phyloP scores from a whole-genome alignment of 2,329 filamentous ascomycete species.

The Botryosphaeria dothidea region DNA sequence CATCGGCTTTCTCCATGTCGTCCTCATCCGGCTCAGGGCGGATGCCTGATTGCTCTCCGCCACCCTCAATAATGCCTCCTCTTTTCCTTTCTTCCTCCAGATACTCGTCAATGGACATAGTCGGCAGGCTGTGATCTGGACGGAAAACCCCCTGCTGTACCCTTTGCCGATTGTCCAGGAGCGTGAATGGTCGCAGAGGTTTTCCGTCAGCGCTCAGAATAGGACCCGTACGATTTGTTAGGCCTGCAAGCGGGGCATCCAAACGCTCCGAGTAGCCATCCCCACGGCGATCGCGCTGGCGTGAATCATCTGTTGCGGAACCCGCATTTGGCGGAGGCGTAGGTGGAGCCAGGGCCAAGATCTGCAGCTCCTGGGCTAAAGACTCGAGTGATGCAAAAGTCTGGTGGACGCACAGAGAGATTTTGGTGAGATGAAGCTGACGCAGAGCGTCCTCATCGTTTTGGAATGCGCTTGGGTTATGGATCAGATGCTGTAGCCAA shows the following conservation, averaged over 20 bases:
- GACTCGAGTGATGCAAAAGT: slow-evolving; percentile 87
- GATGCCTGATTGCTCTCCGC: slow-evolving; percentile 71
- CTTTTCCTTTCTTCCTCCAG: slow-evolving; percentile 83
- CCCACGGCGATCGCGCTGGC: slow-evolving; percentile 45
- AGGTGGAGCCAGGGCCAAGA: slow-evolving; percentile 73
- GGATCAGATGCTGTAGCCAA: slow-evolving; percentile 55
- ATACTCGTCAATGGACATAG: slow-evolving; percentile 98
- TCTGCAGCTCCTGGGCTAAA: slow-evolving; percentile 78
- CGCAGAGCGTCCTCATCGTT: slow-evolving; percentile 85
- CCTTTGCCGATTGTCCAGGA: slow-evolving; percentile 75
- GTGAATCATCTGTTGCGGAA: slow-evolving; percentile 42
- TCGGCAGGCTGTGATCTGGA: slow-evolving; percentile 88
- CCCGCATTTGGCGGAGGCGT: slow-evolving; percentile 43
- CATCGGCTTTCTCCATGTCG: slow-evolving; percentile 81
- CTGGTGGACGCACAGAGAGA: slow-evolving; percentile 73
- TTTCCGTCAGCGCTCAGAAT: slow-evolving; percentile 77
- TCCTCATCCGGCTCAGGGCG: slow-evolving; percentile 82
- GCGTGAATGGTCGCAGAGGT: slow-evolving; percentile 86
- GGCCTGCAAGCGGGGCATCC: slow-evolving; percentile 61
- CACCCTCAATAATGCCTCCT: slow-evolving; percentile 89
- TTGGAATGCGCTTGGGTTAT: slow-evolving; percentile 61
- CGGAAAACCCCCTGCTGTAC: slow-evolving; percentile 81
- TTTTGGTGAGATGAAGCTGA: slow-evolving; percentile 73
- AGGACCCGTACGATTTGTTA: slow-evolving; percentile 55
- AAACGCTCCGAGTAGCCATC: slow-evolving; percentile 71